Base-by-base conservation (phyloP, 345 rosid genomes). In the Diplotaxis tenuifolia region DNA sequence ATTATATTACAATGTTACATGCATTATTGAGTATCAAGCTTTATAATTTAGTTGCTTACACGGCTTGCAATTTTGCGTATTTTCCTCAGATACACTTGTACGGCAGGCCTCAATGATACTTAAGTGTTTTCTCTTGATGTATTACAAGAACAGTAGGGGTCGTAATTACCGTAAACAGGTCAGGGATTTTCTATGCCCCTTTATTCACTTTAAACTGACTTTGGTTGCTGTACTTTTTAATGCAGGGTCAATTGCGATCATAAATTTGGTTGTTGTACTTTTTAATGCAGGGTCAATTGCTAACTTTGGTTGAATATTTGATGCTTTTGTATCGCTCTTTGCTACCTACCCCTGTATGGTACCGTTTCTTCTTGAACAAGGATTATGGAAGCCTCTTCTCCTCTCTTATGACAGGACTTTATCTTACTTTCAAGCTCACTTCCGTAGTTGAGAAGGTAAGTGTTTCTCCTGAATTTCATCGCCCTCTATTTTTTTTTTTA, bases 111-210 rank as follows among this genome's bases (percentile, higher is more conserved):
- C 97, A 16, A 96, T 92, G 99, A 87, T 86, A 38, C 47, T 89
- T 68, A 96, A 96, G 80, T 96, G 98, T 83, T 71, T 84, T 81
- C 82, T 96, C 25, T 79, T 96, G 73, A 90, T 96, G 82, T 87
- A 89, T 81, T 96, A 92, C 88, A 89, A 85, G 79, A 96, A 96
- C 74, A 86, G 97, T 74, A 86, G 98, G 81, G 99, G 99, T 65
- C 83, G 97, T 45, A 89, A 87, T 78, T 92, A 90, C 75, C 94
- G 98, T 59, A 92, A 79, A 81, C 98, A 96, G 99, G 99, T 95
- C 72, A 68, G 64, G 45, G n/a, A 6, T 66, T n/a, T 45, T 9
- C 7, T 67, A 20, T 27, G 40, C 28, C 38, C 38, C 23, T 58
- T 16, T 50, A 14, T 61, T 54, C 49, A 55, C 18, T 63, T 57